These are phyloP conservation scores for Silene vulgaris DNA, from an alignment of 179 eudicot species.

Conservation along the genomic window DNA sequence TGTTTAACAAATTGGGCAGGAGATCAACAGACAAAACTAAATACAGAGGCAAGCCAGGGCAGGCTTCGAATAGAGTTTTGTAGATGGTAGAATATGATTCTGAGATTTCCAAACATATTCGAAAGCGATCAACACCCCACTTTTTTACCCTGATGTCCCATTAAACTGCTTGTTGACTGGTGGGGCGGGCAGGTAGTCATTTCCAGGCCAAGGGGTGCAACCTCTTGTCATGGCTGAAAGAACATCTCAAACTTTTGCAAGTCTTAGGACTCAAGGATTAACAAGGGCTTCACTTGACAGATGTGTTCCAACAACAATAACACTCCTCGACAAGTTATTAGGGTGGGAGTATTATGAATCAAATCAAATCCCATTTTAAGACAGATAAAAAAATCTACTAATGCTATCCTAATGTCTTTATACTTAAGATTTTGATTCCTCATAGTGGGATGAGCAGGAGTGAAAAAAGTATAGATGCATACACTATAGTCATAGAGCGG, in stretches of 20 bases:
- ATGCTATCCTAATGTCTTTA: too few relatives aligned
- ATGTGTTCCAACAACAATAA: too few relatives aligned
- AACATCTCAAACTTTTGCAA: not conserved
- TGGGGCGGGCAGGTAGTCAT: not conserved
- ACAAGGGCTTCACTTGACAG: not conserved
- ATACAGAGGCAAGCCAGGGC: not conserved
- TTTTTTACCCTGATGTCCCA: not conserved
- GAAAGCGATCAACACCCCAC: not conserved
- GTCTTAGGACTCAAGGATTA: not conserved
- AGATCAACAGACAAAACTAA: too few relatives aligned
- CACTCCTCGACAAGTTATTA: too few relatives aligned
- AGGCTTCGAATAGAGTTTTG: not conserved
- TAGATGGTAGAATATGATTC: not conserved
- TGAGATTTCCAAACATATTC: not conserved
- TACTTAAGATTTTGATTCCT: not conserved
- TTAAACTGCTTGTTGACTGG: not conserved
- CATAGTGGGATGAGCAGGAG: not conserved
- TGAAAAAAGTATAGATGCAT: not conserved
- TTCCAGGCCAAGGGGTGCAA: not conserved
- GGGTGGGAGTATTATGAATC: too few relatives aligned
- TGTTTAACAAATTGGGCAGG: too few relatives aligned
- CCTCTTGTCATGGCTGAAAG: not conserved
- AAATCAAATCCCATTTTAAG: too few relatives aligned
- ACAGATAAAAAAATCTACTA: too few relatives aligned
- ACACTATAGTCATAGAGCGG: not conserved